These are phyloP conservation scores for Pythium monospermum DNA, from an alignment of 352 stramenopile genomes.

Conservation along the genomic window DNA sequence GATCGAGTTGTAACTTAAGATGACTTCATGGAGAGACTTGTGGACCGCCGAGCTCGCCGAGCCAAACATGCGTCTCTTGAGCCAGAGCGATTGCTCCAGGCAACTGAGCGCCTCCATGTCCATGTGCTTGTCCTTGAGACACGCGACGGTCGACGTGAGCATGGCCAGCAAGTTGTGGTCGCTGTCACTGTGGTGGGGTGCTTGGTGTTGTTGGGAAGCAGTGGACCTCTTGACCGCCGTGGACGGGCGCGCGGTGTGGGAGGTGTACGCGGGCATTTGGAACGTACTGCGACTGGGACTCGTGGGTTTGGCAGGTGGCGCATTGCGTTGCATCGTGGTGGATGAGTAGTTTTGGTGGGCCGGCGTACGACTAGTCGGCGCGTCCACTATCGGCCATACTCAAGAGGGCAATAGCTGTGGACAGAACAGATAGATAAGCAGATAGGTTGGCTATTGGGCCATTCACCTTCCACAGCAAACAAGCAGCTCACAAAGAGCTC, in stretches of 20 bases:
- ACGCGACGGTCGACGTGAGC: constrained; percentile 59
- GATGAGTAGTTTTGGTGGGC: too few relatives aligned
- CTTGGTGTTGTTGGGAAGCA: not conserved
- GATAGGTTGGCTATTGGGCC: too few relatives aligned
- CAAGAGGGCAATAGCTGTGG: too few relatives aligned
- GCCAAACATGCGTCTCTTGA: constrained; percentile 75
- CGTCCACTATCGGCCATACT: too few relatives aligned
- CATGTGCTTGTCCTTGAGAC: constrained; percentile 69
- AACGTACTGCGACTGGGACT: constrained; percentile 28
- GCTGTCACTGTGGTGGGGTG: constrained; percentile 43
- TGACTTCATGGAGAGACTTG: constrained; percentile 50
- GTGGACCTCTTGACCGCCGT: constrained; percentile 12
- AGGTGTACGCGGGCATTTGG: constrained; percentile 43
- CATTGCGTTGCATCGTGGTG: too few relatives aligned
- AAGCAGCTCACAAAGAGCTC: too few relatives aligned
- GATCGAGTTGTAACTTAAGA: constrained; percentile 69
- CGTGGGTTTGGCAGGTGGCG: too few relatives aligned
- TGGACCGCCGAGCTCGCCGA: constrained; percentile 51
- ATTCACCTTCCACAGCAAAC: too few relatives aligned
- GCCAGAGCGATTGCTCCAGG: constrained; percentile 67
- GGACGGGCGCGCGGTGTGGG: constrained; percentile 29
- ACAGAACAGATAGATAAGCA: too few relatives aligned
- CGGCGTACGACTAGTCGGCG: too few relatives aligned
- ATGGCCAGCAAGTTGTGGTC: constrained; percentile 67
- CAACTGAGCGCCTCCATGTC: constrained; percentile 69